Conservation (phyloP, 352 stramenopile genomes). For the Pythium diclinum region DNA sequence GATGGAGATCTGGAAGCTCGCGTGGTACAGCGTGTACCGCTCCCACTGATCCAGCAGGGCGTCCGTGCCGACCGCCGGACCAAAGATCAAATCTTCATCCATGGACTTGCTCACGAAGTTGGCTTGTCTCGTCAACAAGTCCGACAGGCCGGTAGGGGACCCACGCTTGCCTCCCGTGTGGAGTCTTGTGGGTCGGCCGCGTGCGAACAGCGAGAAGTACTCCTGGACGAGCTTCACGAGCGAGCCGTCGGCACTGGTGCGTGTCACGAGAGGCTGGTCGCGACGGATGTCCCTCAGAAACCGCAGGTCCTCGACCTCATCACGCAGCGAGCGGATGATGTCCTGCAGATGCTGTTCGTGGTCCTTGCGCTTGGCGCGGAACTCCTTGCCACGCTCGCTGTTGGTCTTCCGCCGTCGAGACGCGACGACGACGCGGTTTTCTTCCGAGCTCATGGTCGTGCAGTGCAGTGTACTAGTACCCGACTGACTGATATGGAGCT, state of each 20-base stretch:
- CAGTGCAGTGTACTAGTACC: neutral
- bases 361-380: constrained; percentile 49
- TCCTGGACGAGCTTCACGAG: constrained; percentile 30
- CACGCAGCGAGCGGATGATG: constrained; percentile 23
- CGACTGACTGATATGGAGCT: too few species aligned
- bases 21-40: constrained; percentile 24
- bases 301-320: constrained; percentile 28
- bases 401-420: constrained; percentile 42
- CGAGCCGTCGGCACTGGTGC: constrained; percentile 16
- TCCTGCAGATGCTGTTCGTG: constrained; percentile 41
- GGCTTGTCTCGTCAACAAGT: constrained; percentile 16
- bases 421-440: neutral
- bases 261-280: constrained; percentile 11
- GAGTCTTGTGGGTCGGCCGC: constrained; percentile 14
- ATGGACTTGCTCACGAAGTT: constrained; percentile 12
- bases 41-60: constrained; percentile 27
- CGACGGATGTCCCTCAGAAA: constrained; percentile 24
- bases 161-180: constrained; percentile 13
- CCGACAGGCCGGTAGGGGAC: neutral
- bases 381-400: constrained; percentile 59
- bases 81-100: constrained; percentile 18
- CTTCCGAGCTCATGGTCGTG: neutral
- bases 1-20: constrained; percentile 23
- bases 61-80: neutral
- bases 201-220: constrained; percentile 29